A percentile compares a stretch with the other conserved stretches of the same genome.
Conservation (phyloP, 2,329 filamentous ascomycete species). For the Monilinia laxa region DNA sequence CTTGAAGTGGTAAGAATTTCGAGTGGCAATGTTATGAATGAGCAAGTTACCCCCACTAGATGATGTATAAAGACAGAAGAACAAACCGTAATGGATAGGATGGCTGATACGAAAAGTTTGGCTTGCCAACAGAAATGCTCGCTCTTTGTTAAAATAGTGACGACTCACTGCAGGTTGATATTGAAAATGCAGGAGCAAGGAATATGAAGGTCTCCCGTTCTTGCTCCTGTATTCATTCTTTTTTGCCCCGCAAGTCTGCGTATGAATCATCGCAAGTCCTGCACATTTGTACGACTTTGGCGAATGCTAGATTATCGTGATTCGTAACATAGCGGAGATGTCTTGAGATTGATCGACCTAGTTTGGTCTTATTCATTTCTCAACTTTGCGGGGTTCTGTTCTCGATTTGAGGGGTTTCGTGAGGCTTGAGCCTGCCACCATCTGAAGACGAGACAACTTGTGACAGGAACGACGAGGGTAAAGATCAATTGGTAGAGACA, state of each 20-base stretch:
- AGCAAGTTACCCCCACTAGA: neutral
- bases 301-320: neutral
- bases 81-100: conserved; percentile 5
- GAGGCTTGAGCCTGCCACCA: neutral
- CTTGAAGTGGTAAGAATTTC: neutral
- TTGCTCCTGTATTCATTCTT: neutral
- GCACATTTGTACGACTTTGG: neutral
- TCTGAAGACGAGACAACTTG: conserved; percentile 1
- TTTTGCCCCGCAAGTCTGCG: conserved; percentile 14
- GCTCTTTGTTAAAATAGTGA: neutral
- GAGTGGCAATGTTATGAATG: neutral
- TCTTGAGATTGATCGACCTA: neutral
- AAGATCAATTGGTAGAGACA: neutral
- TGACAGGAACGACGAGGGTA: neutral
- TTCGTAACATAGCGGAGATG: neutral
- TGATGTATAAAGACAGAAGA: neutral
- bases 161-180: neutral
- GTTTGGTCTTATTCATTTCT: neutral
- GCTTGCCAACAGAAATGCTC: conserved; percentile 4
- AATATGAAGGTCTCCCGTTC: neutral
- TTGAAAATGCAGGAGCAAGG: neutral
- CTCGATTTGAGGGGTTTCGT: neutral
- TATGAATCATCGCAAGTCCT: neutral
- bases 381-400: neutral
- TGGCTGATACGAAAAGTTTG: conserved; percentile 5